Evolutionary conservation across 2,329 filamentous ascomycete genomes (phyloP).

Genomic region (Colletotrichum sp.): DNA sequence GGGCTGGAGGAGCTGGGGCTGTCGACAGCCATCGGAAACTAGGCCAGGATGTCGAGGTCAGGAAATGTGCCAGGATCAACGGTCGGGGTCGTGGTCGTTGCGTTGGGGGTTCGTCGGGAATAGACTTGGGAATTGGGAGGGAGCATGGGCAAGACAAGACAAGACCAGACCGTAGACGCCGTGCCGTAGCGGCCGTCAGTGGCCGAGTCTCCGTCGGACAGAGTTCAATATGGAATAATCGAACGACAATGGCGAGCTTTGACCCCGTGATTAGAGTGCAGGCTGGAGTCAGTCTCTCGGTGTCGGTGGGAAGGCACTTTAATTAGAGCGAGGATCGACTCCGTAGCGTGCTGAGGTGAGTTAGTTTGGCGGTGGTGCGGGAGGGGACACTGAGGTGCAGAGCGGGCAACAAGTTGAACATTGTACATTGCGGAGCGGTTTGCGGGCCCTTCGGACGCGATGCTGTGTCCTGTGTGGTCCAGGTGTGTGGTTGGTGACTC

Average conservation of each 20-base stretch:
- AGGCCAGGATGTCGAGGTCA: not conserved
- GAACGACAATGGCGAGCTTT: not conserved
- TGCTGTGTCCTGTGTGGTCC: not conserved
- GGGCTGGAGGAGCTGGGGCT: not conserved
- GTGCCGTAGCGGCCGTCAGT: not conserved
- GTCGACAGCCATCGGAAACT: not conserved
- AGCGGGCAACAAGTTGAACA: not conserved
- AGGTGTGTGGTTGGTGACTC: not conserved
- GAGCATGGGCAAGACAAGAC: not conserved
- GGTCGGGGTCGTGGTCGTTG: not conserved
- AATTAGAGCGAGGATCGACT: constrained; percentile 1
- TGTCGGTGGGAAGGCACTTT: not conserved
- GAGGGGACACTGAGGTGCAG: not conserved
- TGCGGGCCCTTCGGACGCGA: not conserved
- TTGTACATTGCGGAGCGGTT: not conserved
- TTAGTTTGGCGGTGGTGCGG: not conserved
- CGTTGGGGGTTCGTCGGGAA: not conserved
- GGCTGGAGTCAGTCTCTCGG: not conserved
- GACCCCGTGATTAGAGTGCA: not conserved
- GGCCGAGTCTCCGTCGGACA: not conserved
- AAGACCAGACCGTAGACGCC: no score
- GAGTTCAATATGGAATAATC: not conserved
- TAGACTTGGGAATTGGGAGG: not conserved
- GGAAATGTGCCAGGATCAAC: not conserved
- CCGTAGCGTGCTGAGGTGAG: not conserved